These are phyloP conservation scores for Geotrichum carabidarum DNA, from an alignment of 1,139 yeast species.

Conservation along the genomic window DNA sequence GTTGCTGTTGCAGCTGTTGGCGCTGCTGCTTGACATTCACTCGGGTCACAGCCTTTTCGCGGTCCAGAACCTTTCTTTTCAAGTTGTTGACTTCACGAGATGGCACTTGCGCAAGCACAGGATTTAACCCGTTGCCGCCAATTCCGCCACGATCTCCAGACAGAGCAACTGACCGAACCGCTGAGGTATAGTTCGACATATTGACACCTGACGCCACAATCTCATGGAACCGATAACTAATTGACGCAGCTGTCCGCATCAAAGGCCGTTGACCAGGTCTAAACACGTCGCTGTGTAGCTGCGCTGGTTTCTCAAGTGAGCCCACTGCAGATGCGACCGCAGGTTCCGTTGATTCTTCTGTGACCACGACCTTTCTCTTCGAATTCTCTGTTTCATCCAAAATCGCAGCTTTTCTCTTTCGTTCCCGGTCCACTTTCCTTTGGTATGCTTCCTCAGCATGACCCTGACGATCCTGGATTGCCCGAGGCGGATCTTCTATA, in stretches of 20 bases:
- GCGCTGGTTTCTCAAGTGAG: neutral
- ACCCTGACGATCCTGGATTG: neutral
- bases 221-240: constrained; percentile 45
- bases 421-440: constrained; percentile 14
- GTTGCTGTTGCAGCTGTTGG: neutral
- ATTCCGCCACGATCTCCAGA: constrained; percentile 42
- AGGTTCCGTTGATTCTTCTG: constrained; percentile 2
- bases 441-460: constrained; percentile 13
- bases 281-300: constrained; percentile 10
- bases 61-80: constrained; percentile 45
- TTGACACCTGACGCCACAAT: constrained; percentile 78
- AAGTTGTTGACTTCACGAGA: constrained; percentile 61
- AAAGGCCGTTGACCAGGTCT: constrained; percentile 19
- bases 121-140: constrained; percentile 63
- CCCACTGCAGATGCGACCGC: neutral
- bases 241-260: constrained; percentile 1
- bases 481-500: constrained; percentile 16
- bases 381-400: constrained; percentile 12
- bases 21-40: neutral
- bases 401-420: constrained; percentile 16
- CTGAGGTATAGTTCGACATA: constrained; percentile 52
- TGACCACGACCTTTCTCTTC: constrained; percentile 9
- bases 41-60: constrained; percentile 15
- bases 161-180: constrained; percentile 33
- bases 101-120: constrained; percentile 59